Conservation (phyloP, 2,329 filamentous ascomycete species). For the Westerdykella ornata region DNA sequence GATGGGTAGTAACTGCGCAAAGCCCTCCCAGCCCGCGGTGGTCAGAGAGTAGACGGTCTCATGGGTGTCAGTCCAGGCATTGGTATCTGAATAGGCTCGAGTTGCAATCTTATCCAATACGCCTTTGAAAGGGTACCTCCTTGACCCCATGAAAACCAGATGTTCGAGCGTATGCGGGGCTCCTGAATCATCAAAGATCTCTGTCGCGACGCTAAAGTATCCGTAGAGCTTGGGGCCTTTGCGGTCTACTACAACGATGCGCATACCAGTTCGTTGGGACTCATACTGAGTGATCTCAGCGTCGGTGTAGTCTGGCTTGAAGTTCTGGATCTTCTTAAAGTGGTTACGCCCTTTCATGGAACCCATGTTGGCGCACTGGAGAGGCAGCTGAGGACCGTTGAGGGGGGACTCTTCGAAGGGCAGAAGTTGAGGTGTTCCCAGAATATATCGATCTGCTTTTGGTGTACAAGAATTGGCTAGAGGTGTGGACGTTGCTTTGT, state of each 20-base stretch:
- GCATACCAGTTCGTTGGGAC: conserved; percentile 88
- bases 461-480: too few relatives aligned
- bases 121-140: conserved; percentile 89
- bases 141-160: conserved; percentile 64
- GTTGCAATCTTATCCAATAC: conserved; percentile 91
- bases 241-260: conserved; percentile 83
- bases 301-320: conserved; percentile 84
- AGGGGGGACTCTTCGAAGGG: neutral
- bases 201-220: conserved; percentile 91
- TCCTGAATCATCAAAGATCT: conserved; percentile 95
- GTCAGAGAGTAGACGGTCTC: conserved; percentile 95
- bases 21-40: conserved; percentile 94
- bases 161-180: conserved; percentile 57
- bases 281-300: conserved; percentile 91
- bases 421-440: too few relatives aligned
- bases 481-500: conserved; percentile 17
- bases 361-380: conserved; percentile 22
- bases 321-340: conserved; percentile 79
- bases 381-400: conserved; percentile 3
- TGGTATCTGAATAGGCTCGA: conserved; percentile 86
- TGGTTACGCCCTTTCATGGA: conserved; percentile 42
- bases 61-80: conserved; percentile 95
- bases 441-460: too few relatives aligned
- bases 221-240: conserved; percentile 92
- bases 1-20: conserved; percentile 85